These are phyloP conservation scores for Cyclocybe aegerita DNA, from an alignment of 768 basidiomycete species.

Conservation along the genomic window DNA sequence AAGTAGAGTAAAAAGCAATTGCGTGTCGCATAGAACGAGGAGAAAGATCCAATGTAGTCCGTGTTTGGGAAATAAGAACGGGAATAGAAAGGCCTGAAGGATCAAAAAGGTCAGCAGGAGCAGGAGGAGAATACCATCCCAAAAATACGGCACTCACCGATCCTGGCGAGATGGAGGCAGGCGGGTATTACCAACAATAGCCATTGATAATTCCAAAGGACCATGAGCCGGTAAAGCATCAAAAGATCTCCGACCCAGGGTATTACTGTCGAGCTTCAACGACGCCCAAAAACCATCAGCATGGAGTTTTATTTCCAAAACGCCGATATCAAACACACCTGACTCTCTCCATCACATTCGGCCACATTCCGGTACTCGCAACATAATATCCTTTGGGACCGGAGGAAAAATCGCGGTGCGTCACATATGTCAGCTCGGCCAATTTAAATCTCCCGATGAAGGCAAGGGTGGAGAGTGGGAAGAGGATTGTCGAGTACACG, in stretches of 20 bases:
- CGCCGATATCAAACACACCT: slow-evolving; percentile 23
- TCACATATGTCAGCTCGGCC: slow-evolving; percentile 29
- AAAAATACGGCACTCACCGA: slow-evolving; percentile 22
- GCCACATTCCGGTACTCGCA: slow-evolving; percentile 16
- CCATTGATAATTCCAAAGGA: slow-evolving; percentile 33
- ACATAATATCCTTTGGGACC: slow-evolving; percentile 16
- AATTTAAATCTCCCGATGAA: slow-evolving; percentile 30
- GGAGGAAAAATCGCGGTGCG: slow-evolving; percentile 13
- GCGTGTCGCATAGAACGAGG: slow-evolving; percentile 14
- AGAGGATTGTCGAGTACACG: slow-evolving; percentile 29
- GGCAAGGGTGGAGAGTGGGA: slow-evolving; percentile 29
- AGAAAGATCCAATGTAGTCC: slow-evolving; percentile 6
- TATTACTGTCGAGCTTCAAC: slow-evolving; percentile 25
- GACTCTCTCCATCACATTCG: slow-evolving; percentile 30
- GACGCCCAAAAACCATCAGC: too few relatives aligned
- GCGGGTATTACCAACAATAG: slow-evolving; percentile 25
- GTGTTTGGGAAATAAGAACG: slow-evolving; percentile 25
- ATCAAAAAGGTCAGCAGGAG: not conserved
- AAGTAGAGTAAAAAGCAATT: slow-evolving; percentile 26
- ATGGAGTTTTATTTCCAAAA: not conserved
- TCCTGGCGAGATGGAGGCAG: slow-evolving; percentile 29
- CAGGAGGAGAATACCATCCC: not conserved
- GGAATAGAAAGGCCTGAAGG: slow-evolving; percentile 32
- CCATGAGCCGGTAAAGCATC: slow-evolving; percentile 35
- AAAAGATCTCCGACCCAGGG: slow-evolving; percentile 37